Base-by-base conservation (phyloP, 148 eudicot genomes). In the Salicornia ramosissima region DNA sequence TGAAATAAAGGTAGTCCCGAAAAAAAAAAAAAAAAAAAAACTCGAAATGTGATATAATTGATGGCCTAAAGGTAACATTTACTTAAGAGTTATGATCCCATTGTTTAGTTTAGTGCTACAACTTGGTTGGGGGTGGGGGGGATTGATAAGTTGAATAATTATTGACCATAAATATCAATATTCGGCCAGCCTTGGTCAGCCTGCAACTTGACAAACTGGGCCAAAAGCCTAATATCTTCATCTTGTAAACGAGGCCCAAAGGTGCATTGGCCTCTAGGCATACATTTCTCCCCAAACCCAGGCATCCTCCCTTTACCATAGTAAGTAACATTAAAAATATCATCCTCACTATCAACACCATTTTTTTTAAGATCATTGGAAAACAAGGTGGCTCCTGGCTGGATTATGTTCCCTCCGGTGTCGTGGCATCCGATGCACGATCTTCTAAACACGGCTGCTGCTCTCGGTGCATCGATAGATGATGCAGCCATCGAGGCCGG, bases 271-370 rank as follows among this genome's bases (percentile, higher is more conserved):
- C 98, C 95, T 79, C 89, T 88, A 1, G 96, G 98, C 16, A 77
- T 86, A 70, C 98, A 93, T 56, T 83, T 82, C 74, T 80, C 86
- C 11, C 95, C 96, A 67, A 90, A 93, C 14, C 96, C 98, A 6
- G 96, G 96, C 96, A 90, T 93, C 72, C 92, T 83, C 57, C 92
- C 96, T 64, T 90, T 88, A n/a, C 98, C 98, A 78, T 55, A 80
- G 70, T 93, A 93, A 1, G 96, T 93, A 14, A 93, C 71, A 16
- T 76, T 75, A 75, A 77, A 90, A 51, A 93, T 87, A 40, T 77
- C 90, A 30, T 93, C 96, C 79, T 90, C 96, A 21, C 83, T 80
- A 18, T 86, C 82, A 62, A 84, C 82, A 70, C 90, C 95, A 71
- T 90, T 90, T 71, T 86, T 85, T 58, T 85, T 80, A 10, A 93